phyloP scores from a whole-genome alignment of 176 grass and related monocot species.

The Coix lacrymajobi region DNA sequence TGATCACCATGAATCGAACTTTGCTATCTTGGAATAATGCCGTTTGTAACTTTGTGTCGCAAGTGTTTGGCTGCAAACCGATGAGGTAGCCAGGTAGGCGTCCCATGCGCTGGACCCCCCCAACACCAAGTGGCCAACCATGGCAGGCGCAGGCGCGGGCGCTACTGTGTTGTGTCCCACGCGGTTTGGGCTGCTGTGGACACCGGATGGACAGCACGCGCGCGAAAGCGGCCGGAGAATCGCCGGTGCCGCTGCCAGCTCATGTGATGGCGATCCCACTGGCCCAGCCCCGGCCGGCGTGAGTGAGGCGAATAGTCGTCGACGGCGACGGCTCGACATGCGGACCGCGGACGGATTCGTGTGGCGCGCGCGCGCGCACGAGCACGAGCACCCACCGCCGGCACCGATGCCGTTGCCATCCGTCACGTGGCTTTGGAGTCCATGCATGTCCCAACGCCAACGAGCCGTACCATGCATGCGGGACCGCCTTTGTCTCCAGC shows the following conservation, averaged over 20 bases:
- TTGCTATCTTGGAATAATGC: neutral
- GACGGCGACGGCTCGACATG: neutral
- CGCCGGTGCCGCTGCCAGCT: neutral
- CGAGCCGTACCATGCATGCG: no score
- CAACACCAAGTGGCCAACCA: neutral
- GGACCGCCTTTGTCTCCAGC: no score
- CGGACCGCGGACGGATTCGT: neutral
- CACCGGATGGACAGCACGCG: neutral
- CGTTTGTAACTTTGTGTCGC: neutral
- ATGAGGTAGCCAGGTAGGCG: neutral
- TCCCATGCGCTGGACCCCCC: neutral
- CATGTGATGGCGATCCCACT: neutral
- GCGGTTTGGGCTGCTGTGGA: neutral
- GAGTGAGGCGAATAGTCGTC: neutral
- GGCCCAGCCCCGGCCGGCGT: neutral
- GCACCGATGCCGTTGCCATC: neutral
- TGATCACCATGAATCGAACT: neutral
- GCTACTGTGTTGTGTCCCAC: neutral
- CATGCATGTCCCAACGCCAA: no score
- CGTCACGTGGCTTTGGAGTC: neutral
- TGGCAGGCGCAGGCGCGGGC: neutral
- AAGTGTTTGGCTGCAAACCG: neutral
- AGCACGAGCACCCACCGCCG: neutral
- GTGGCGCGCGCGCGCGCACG: neutral
- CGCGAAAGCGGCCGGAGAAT: neutral